Conservation (phyloP, 176 grass and related monocot genomes). For the Olyra latifolia region DNA sequence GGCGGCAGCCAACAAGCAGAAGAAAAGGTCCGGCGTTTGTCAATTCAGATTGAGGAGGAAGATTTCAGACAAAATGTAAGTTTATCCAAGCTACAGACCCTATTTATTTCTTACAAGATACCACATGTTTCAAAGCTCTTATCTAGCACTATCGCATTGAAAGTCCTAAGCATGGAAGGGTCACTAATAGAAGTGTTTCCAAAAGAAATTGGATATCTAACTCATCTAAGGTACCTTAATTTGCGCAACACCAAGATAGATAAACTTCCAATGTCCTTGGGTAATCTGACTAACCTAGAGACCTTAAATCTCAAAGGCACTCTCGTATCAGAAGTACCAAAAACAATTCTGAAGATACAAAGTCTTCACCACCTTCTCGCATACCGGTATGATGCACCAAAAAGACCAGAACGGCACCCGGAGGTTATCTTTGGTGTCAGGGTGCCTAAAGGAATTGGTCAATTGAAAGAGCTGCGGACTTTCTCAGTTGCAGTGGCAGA, state of each 20-base stretch:
- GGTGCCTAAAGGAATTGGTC: not conserved
- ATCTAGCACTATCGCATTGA: slow-evolving; percentile 2
- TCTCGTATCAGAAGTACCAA: not conserved
- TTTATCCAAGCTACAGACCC: slow-evolving; percentile 12
- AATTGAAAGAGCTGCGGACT: slow-evolving; percentile 11
- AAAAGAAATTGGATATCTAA: not conserved
- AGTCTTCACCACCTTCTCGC: not conserved
- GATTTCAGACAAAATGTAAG: not conserved
- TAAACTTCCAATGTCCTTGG: slow-evolving; percentile 10
- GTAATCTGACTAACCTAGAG: slow-evolving; percentile 21
- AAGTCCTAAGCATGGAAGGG: slow-evolving; percentile 13
- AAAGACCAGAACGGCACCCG: not conserved
- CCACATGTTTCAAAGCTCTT: slow-evolving; percentile 1
- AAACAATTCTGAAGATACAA: not conserved
- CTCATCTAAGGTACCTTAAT: slow-evolving; percentile 30
- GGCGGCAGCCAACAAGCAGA: not conserved
- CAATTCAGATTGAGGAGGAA: not conserved
- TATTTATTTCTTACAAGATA: slow-evolving; percentile 5
- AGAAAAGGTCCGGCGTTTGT: slow-evolving; percentile 6
- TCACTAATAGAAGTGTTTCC: slow-evolving; percentile 12
- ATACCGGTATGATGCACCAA: slow-evolving; percentile 4
- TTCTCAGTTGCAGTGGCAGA: slow-evolving; percentile 1
- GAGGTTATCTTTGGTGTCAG: not conserved
- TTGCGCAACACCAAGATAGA: not conserved
- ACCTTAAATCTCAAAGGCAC: slow-evolving; percentile 12